These are phyloP conservation scores for Diospyros lotus DNA, from an alignment of 148 eudicot genomes.

Conservation along the genomic window DNA sequence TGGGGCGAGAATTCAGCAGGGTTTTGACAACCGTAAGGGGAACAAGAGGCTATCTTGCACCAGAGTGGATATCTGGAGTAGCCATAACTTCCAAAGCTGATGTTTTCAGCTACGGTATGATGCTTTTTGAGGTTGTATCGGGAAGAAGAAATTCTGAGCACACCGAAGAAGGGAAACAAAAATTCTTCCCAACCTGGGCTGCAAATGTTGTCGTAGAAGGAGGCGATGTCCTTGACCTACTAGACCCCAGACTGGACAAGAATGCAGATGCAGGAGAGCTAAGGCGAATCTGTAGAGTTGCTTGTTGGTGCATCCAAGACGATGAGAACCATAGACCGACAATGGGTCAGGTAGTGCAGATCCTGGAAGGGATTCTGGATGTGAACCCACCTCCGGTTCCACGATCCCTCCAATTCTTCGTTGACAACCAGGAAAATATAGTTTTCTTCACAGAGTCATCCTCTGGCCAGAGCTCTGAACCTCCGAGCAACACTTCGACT, in stretches of 20 bases:
- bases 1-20: constrained; percentile 60
- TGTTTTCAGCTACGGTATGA: constrained; percentile 64
- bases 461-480: constrained; percentile 35
- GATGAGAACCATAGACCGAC: constrained; percentile 56
- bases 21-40: constrained; percentile 69
- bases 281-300: constrained; percentile 41
- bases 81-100: constrained; percentile 65
- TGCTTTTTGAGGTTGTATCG: constrained; percentile 52
- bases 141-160: constrained; percentile 48
- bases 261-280: constrained; percentile 42
- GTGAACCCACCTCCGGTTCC: constrained; percentile 60
- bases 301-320: constrained; percentile 80
- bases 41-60: constrained; percentile 65
- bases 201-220: constrained; percentile 36
- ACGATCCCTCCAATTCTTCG: constrained; percentile 40
- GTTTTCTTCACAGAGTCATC: constrained; percentile 58
- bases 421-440: constrained; percentile 35
- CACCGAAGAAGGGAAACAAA: constrained; percentile 30
- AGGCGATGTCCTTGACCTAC: constrained; percentile 40
- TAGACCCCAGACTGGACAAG: constrained; percentile 41
- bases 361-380: constrained; percentile 65
- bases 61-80: constrained; percentile 68
- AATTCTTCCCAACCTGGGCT: constrained; percentile 52
- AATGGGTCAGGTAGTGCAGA: constrained; percentile 69
- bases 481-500: constrained; percentile 21